Evolutionary conservation across 129 eudicot genomes (phyloP).

Genomic region (Escallonia rubra): DNA sequence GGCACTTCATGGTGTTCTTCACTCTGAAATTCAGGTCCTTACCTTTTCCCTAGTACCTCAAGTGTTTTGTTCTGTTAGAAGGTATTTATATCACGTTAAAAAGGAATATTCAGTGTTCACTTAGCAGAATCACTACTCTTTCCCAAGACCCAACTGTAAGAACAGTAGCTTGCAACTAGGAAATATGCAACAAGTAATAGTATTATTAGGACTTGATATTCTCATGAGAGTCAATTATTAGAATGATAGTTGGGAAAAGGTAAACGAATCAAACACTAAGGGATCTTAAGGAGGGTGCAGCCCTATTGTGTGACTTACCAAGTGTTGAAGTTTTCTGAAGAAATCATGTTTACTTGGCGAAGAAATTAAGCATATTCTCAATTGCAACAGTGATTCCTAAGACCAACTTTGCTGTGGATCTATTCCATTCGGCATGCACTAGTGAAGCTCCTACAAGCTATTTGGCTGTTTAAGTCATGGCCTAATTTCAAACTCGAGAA

Average conservation of each 20-base stretch:
- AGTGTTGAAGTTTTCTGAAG: not conserved
- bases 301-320: not conserved
- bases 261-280: conserved; percentile 4
- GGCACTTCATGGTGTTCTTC: conserved; percentile 87
- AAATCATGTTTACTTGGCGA: not conserved
- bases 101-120: conserved; percentile 7
- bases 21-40: conserved; percentile 76
- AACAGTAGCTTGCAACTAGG: not conserved
- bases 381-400: not conserved
- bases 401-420: not conserved
- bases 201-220: not conserved
- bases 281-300: not conserved
- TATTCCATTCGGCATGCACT: conserved; percentile 2
- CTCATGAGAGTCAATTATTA: not conserved
- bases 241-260: not conserved
- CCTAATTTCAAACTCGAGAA: too few species aligned
- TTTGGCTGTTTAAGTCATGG: too few species aligned
- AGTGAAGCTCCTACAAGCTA: too few species aligned
- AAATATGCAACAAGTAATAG: conserved; percentile 3
- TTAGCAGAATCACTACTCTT: conserved; percentile 6
- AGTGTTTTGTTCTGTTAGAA: not conserved
- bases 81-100: not conserved
- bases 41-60: not conserved
- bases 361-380: conserved; percentile 10
- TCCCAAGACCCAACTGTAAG: not conserved